Evolutionary conservation across 441 rosid genomes (phyloP), one percentile per base, ranked within the genome.

Genomic region (Euphorbia corollata): DNA sequence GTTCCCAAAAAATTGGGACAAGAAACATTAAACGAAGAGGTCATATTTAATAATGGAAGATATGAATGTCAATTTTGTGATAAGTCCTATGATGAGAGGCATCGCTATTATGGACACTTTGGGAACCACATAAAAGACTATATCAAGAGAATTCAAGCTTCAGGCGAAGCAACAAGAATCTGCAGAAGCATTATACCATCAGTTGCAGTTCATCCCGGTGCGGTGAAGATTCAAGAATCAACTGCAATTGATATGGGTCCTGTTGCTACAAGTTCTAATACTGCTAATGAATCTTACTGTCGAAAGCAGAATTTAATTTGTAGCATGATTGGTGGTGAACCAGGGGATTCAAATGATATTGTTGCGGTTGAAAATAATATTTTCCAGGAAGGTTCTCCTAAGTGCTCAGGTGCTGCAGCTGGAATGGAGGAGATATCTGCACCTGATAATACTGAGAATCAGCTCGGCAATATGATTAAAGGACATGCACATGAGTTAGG

Each of bases 91-190:
- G 83, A 83, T 34, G 95, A 84, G 75, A 81, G 88, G 71, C 89
- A 82, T 47, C 71, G 88, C 15, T 86, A 75, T 71, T 75, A 85
- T 77, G 90, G 88, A 56, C 92, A 88, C 71, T 85, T 86, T 38
- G 91, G 95, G 65, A 85, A 76, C 68, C 91, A 88, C 73, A 86
- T 85, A 60, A 85, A 85, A 74, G 85, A 85, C 65, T 83, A 82
- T 77, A 78, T 85, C 61, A 80, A 84, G 75, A 84, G 83, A 61
- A 75, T 73, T 65, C 86, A 81, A 68, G 87, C 71, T 60, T 76
- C 84, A 23, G 74, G 72, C 41, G 69, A 51, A 60, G 69, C 39
- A 2, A 22, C 13, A 43, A 57, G 59, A 4, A 38, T 43, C 43
- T 75, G 61, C 47, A 72, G 69, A 63, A 69, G 50, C 24, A 55